A percentile compares a stretch with the other conserved stretches of the same genome.
Conservation (phyloP, 78 protist species). For the Dictyostelium purpureum region DNA sequence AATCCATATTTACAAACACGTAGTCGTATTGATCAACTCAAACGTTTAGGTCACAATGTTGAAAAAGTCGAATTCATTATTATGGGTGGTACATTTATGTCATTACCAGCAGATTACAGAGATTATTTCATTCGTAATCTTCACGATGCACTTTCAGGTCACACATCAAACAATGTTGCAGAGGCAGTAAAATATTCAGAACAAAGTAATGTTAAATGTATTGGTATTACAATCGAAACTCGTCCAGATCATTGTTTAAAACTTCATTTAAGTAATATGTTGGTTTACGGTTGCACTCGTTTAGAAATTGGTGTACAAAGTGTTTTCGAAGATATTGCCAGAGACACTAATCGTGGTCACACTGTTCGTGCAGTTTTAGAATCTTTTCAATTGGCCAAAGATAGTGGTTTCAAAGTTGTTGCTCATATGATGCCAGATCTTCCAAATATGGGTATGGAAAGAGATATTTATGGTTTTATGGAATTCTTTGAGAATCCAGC, state of each 20-base stretch:
- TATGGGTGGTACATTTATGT: conserved; percentile 99
- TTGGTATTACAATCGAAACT: conserved; percentile 98
- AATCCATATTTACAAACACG: conserved; percentile 94
- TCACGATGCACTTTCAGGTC: conserved; percentile 98
- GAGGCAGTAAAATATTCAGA: conserved; percentile 89
- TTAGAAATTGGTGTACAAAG: conserved; percentile 97
- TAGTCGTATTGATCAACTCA: conserved; percentile 92
- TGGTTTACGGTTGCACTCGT: conserved; percentile 94
- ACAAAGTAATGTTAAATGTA: conserved; percentile 88
- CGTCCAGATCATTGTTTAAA: conserved; percentile 98
- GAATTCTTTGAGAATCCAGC: conserved; percentile 93
- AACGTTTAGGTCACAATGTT: conserved; percentile 93
- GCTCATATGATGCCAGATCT: conserved; percentile 99
- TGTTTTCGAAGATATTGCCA: conserved; percentile 93
- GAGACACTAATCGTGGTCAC: conserved; percentile 95
- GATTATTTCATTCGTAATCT: conserved; percentile 93
- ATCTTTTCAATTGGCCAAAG: conserved; percentile 88
- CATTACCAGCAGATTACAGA: conserved; percentile 91
- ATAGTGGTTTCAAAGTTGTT: conserved; percentile 97
- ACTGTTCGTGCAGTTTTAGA: conserved; percentile 87
- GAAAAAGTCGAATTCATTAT: conserved; percentile 97
- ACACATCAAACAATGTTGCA: conserved; percentile 85
- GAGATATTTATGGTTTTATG: conserved; percentile 88
- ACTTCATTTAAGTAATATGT: conserved; percentile 86
- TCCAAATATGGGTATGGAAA: conserved; percentile 92